Evolutionary conservation across 2,329 filamentous ascomycete species (phyloP).

Genomic region (Xylaria digitata): DNA sequence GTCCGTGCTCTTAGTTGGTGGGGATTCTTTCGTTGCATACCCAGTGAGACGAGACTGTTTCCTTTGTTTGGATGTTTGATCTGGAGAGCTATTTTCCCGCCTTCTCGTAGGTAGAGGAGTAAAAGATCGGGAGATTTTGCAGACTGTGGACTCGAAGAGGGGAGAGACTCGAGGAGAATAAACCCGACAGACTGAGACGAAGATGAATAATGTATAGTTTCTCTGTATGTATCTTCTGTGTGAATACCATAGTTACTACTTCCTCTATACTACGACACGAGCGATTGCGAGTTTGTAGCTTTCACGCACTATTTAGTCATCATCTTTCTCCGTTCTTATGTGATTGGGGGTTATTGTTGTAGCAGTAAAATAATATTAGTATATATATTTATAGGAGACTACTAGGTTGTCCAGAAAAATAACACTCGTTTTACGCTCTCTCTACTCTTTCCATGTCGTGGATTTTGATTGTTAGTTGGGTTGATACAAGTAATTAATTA

Average conservation of each 20-base stretch:
- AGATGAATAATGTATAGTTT: slow-evolving; percentile 42
- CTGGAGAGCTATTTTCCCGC: slow-evolving; percentile 11
- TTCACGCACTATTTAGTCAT: neutral
- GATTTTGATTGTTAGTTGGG: neutral
- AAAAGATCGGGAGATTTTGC: slow-evolving; percentile 14
- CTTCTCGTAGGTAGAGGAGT: slow-evolving; percentile 17
- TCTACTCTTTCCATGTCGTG: neutral
- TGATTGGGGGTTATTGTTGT: too few relatives aligned
- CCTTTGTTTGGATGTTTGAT: slow-evolving; percentile 32
- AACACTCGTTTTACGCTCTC: neutral
- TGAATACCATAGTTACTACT: slow-evolving; percentile 33
- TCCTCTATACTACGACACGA: neutral
- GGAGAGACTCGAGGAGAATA: slow-evolving; percentile 22
- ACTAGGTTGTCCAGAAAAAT: neutral
- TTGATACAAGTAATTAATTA: neutral
- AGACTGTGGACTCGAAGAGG: slow-evolving; percentile 20
- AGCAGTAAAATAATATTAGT: neutral
- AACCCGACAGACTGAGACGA: slow-evolving; percentile 30
- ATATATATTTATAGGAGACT: neutral
- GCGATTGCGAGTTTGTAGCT: neutral
- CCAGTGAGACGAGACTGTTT: slow-evolving; percentile 35
- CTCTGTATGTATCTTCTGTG: slow-evolving; percentile 40
- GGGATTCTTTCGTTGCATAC: slow-evolving; percentile 46
- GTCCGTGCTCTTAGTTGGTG: slow-evolving; percentile 27
- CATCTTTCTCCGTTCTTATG: too few relatives aligned